These are phyloP conservation scores for Biancaea sappan DNA, from an alignment of 306 rosid genomes.

Conservation along the genomic window DNA sequence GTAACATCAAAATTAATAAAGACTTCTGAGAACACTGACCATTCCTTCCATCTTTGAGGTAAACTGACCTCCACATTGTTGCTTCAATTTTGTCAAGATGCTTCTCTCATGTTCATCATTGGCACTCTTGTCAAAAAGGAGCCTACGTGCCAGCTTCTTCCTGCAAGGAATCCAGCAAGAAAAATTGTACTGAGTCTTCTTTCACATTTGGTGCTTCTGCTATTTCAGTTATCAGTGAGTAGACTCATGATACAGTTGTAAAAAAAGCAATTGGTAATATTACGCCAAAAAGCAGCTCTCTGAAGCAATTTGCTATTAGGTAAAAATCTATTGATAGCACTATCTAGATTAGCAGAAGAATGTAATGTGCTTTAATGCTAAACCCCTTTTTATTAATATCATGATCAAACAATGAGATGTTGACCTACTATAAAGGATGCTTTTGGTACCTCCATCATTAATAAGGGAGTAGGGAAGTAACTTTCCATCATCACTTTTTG, in stretches of 20 bases:
- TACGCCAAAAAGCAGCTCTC: conserved; percentile 7
- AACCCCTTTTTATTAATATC: neutral
- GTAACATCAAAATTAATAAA: conserved; percentile 25
- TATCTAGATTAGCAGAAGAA: conserved; percentile 7
- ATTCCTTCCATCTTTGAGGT: conserved; percentile 99
- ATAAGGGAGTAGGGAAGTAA: neutral
- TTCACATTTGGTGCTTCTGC: conserved; percentile 9
- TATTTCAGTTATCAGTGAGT: conserved; percentile 10
- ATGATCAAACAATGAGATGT: conserved; percentile 16
- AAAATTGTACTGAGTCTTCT: conserved; percentile 25
- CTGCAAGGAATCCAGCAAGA: conserved; percentile 49
- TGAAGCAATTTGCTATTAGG: neutral
- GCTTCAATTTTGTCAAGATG: conserved; percentile 84
- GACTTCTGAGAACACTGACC: conserved; percentile 53
- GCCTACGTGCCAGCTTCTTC: conserved; percentile 94
- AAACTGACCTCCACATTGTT: conserved; percentile 94
- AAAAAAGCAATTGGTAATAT: neutral
- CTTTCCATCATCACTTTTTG: conserved; percentile 12
- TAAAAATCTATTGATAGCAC: conserved; percentile 1
- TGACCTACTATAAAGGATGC: neutral
- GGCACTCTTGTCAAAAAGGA: conserved; percentile 94
- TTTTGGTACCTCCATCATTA: conserved; percentile 5
- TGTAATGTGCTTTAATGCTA: neutral
- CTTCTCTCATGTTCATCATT: conserved; percentile 91
- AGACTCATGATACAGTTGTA: neutral